Evolutionary conservation across 163 green algal species (phyloP).

Genomic region (Scenedesmus sp.): DNA sequence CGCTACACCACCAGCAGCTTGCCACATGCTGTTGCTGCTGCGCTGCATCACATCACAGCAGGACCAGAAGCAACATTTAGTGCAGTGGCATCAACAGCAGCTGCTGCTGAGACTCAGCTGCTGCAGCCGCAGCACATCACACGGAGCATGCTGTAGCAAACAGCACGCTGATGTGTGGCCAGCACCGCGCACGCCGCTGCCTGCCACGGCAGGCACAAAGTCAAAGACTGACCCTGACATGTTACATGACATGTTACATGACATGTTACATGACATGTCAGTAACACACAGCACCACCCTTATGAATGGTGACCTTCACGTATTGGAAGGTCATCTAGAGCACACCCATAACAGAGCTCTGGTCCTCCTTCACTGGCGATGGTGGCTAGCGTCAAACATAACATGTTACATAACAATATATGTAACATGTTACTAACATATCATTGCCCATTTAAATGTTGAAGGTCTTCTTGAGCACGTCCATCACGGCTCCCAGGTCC

Average conservation of each 20-base stretch:
- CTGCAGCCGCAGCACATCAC: no score
- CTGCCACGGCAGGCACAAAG: not conserved
- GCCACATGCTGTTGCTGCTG: no score
- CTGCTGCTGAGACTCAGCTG: no score
- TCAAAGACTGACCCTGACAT: not conserved
- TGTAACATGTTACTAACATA: not conserved
- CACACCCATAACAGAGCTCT: not conserved
- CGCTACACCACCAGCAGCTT: no score
- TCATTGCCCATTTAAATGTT: constrained; percentile 42
- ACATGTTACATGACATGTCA: not conserved
- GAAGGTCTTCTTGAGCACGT: constrained; percentile 86
- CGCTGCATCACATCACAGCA: no score
- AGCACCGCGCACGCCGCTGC: no score
- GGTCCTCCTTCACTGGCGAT: not conserved
- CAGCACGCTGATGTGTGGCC: no score
- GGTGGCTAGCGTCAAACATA: not conserved
- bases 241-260: not conserved
- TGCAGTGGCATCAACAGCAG: no score
- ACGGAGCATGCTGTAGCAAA: no score
- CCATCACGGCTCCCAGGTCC: constrained; percentile 94
- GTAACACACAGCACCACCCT: not conserved
- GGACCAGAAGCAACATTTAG: no score
- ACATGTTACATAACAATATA: not conserved
- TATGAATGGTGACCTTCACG: no score
- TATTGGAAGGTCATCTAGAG: no score